Evolutionary conservation across 2,329 filamentous ascomycete species (phyloP), one percentile per base, ranked within the genome.

Genomic region (Cercospora zeae-maydis): DNA sequence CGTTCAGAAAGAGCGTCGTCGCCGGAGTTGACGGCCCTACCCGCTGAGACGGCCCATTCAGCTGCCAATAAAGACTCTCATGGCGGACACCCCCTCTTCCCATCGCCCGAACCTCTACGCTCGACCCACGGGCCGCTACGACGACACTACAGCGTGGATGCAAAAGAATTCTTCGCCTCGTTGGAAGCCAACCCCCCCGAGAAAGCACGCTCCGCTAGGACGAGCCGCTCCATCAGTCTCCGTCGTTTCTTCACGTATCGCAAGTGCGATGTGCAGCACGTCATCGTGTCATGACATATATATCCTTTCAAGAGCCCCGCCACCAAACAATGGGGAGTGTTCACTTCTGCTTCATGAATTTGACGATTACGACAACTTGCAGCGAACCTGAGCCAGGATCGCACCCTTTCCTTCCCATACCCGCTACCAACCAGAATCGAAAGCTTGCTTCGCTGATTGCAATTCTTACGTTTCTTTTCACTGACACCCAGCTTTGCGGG

Each of bases 71-170:
- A 57, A 36, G 36, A 30, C n/a, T 34, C 52, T 39, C 45, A 30
- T 27, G 36, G 58, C n/a, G 63, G 62, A 11, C 62, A 64, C 2
- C 54, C 36, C n/a, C 62, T 67, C 21, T 69, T 67, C n/a, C 63
- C 67, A 21, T 45, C 39, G 6, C 66, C 64, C 11, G 59, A 58
- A n/a, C 67, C 62, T 31, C 37, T 64, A 13, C 62, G 65, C 4
- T 59, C 67, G 51, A 52, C 47, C 10, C 47, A n/a, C 47, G 9
- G 47, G 6, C 8, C 31, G 19, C 61, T 56, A 21, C 30, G 53
- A 13, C 59, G 42, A 13, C 45, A 63, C 9, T 39, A 63, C 31
- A 65, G 59, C 24, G 62, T 58, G 6, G 53, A 63, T 27, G 60
- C 42, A 21, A 65, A 67, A 47, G 55, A 36, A 4, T 59, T 55